Conservation (phyloP, 495 filamentous ascomycete genomes). For the Bombardia bombarda region DNA sequence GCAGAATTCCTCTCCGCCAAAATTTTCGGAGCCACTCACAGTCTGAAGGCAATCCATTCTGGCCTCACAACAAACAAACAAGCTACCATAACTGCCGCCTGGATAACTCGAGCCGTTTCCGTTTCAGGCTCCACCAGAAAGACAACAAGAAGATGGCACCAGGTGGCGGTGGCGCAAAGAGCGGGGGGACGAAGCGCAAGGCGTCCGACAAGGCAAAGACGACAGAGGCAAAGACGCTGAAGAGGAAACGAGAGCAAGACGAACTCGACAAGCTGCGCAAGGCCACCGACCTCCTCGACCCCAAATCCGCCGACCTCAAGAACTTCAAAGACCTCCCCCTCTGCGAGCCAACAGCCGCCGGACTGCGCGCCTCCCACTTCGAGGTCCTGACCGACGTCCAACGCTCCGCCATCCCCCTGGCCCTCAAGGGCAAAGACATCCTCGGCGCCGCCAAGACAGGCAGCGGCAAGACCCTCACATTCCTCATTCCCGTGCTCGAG, state of each 20-base stretch:
- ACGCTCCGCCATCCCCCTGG: slow-evolving; percentile 72
- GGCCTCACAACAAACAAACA: too few species aligned
- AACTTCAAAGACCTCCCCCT: slow-evolving; percentile 79
- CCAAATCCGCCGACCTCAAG: slow-evolving; percentile 36
- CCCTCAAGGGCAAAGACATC: slow-evolving; percentile 80
- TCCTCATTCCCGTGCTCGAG: slow-evolving; percentile 86
- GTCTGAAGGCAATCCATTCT: too few species aligned
- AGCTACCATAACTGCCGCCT: too few species aligned
- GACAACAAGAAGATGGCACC: slow-evolving; percentile 13
- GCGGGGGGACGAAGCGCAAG: slow-evolving; percentile 7
- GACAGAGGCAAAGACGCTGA: slow-evolving; percentile 28
- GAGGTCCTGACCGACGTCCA: slow-evolving; percentile 89
- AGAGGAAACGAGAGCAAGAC: slow-evolving; percentile 42
- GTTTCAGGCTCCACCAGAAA: neutral
- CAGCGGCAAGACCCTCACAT: slow-evolving; percentile 92
- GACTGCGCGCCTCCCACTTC: slow-evolving; percentile 82
- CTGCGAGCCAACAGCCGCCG: slow-evolving; percentile 71
- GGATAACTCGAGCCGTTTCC: too few species aligned
- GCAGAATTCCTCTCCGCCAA: slow-evolving; percentile 31
- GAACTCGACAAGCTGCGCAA: slow-evolving; percentile 50
- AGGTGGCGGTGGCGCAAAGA: slow-evolving; percentile 9
- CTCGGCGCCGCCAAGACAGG: slow-evolving; percentile 96
- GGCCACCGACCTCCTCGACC: slow-evolving; percentile 36
- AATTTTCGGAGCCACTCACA: slow-evolving; percentile 24
- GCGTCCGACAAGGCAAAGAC: slow-evolving; percentile 26